Evolutionary conservation across 768 basidiomycete genomes (phyloP), one percentile per base, ranked within the genome.

Genomic region (Dacryopinax spathularia): DNA sequence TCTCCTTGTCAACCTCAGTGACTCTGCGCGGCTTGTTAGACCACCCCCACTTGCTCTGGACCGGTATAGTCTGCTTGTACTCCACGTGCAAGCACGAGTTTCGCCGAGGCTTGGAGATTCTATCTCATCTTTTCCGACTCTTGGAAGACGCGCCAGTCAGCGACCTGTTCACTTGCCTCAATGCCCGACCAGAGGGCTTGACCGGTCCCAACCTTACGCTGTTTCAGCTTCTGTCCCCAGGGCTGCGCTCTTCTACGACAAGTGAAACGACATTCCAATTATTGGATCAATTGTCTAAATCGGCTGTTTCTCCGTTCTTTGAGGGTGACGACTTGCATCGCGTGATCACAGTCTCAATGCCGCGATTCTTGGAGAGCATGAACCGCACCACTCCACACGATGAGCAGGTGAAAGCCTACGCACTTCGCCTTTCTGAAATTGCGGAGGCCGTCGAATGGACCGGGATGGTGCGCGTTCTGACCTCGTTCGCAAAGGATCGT

Each of bases 31-130:
- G 63, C 4, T 66, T 78, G 62, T 74, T 78, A 0, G 77, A 90
- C 29, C 75, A 89, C 13, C 90, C 93, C 1, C 89, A 89, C 66
- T 77, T 94, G 60, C 95, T 89, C 73, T 96, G 93, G 94, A 86
- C 84, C 70, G 78, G 85, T 1, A 81, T 82, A 44, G 92, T 91
- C 0, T 89, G 85, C 69, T 80, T 95, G 20, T 85, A 83, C 29
- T 94, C 91, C 1, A 86, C 87, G 0, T 85, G 88, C 35, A 89
- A 95, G 71, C 73, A 77, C 12, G 93, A 97, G 73, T 96, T 89
- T 68, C 70, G 75, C 1, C 82, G 87, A 64, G 83, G 82, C 0
- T 73, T 92, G 34, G 77, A 77, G 12, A 79, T 94, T 16, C 73
- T 95, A 16, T 80, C 83, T 43, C 74, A 78, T 10, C 73, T 95